Evolutionary conservation across 176 grass and related monocot genomes (phyloP).

Genomic region (Avena insularis): DNA sequence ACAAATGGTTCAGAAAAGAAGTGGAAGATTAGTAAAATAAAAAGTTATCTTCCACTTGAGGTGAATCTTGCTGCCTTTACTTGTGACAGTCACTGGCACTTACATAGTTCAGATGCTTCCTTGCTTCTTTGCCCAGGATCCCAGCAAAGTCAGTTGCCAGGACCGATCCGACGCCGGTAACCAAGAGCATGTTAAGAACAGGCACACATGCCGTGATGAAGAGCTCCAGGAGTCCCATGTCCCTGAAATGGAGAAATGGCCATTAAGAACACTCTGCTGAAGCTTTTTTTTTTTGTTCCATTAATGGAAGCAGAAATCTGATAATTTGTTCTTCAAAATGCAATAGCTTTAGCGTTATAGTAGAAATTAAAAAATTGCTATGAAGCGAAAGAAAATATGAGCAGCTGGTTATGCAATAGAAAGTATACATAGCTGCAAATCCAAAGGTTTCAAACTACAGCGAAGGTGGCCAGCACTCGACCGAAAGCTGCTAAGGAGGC

Average conservation of each 20-base stretch:
- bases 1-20: not conserved
- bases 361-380: not conserved
- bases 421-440: too few relatives aligned
- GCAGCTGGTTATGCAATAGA: too few relatives aligned
- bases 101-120: slow-evolving; percentile 82
- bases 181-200: slow-evolving; percentile 72
- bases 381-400: not conserved
- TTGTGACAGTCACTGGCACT: slow-evolving; percentile 11
- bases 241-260: not conserved
- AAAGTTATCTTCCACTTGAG: not conserved
- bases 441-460: too few relatives aligned
- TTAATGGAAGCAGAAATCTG: too few relatives aligned
- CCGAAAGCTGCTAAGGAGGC: too few relatives aligned
- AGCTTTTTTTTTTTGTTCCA: too few relatives aligned
- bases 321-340: not conserved
- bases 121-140: slow-evolving; percentile 64
- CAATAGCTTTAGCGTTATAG: not conserved
- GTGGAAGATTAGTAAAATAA: not conserved
- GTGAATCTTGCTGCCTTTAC: not conserved
- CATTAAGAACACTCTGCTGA: not conserved
- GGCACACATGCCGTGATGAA: slow-evolving; percentile 77
- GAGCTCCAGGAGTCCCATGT: slow-evolving; percentile 71
- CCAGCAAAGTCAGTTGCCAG: slow-evolving; percentile 58
- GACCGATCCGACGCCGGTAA: slow-evolving; percentile 79
- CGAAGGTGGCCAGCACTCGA: too few relatives aligned